A percentile compares a stretch with the other conserved stretches of the same genome.
phyloP scores from a whole-genome alignment of 106 monocot species.

The Dendrobium huoshanense region DNA sequence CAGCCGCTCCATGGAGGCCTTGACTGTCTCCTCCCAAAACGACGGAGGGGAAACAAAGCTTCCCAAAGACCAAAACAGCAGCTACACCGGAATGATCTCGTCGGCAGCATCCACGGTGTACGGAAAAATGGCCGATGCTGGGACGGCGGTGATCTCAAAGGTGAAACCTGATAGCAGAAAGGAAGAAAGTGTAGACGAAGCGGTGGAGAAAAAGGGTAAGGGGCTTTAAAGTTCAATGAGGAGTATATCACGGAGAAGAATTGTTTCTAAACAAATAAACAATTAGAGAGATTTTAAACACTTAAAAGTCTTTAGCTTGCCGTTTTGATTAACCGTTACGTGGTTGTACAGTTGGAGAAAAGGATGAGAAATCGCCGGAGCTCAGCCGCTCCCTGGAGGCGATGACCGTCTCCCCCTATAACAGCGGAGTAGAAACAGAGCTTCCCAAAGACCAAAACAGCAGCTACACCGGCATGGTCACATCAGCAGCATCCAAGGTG shows the following conservation, averaged over 20 bases:
- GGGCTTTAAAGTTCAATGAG: conserved; percentile 14
- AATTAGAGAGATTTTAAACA: no score
- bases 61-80: not conserved
- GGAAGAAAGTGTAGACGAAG: not conserved
- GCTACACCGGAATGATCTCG: not conserved
- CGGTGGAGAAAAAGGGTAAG: conserved; percentile 3
- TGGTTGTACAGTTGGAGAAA: no score
- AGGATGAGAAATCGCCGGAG: no score
- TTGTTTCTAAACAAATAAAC: no score
- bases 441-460: not conserved
- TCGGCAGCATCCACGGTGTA: not conserved
- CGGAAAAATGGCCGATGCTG: conserved; percentile 12
- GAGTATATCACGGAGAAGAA: conserved; percentile 39
- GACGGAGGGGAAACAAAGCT: not conserved
- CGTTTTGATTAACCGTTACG: no score
- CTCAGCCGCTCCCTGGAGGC: no score
- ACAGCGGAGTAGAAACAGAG: not conserved
- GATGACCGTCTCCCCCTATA: not conserved
- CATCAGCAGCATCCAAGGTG: not conserved
- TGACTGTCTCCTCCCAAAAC: conserved; percentile 6
- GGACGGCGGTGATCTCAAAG: conserved; percentile 15
- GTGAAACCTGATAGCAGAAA: not conserved
- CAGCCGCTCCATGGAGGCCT: no score
- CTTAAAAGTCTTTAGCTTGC: no score
- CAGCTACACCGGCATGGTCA: not conserved